Evolutionary conservation across 768 basidiomycete genomes (phyloP), one percentile per base, ranked within the genome.

Genomic region (Tylopilus sp.): DNA sequence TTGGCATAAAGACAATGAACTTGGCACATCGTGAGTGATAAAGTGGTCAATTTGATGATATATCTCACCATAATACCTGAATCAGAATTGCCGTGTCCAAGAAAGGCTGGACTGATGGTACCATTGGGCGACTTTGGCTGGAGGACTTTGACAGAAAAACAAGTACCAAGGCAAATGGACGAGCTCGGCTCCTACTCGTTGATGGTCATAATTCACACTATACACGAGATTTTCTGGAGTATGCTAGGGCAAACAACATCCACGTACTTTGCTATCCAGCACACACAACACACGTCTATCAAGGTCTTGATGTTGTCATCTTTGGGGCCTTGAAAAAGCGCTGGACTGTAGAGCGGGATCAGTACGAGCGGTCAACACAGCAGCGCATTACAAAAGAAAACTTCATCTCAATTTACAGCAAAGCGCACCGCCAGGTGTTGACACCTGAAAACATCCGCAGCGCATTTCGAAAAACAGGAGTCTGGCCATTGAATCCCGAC

Each of bases 111-210:
- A 71, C 63, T 4, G 60, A 72, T 55, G 55, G 60, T 1, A 45
- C 60, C 19, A 62, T 74, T 40, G 63, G 65, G 1, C 36, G 48
- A 1, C 44, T 59, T 3, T 73, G 58, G 52, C 65, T 74, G 12
- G 48, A 71, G 49, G 54, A 67, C 6, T 74, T 76, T 36, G 68
- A 76, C 9, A 41, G 52, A 3, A 40, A 65, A 5, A 77, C 36
- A 37, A 3, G 11, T 11, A 70, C 29, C 1, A 64, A 3, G n/a
- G 52, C 24, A 76, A 78, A 52, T 71, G 19, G 36, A 19, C 11
- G 36, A n/a, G 3, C 19, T n/a, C 17, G 19, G 11, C 11, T 37
- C 5, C 36, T 37, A 5, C 36, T 37, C 19, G 36, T 37, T 3
- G 36, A 37, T 37, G 36, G 36, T 14, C 17, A 37, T n/a, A 37